Conservation (phyloP, 2,329 filamentous ascomycete genomes). For the Phaeoacremonium minimum region DNA sequence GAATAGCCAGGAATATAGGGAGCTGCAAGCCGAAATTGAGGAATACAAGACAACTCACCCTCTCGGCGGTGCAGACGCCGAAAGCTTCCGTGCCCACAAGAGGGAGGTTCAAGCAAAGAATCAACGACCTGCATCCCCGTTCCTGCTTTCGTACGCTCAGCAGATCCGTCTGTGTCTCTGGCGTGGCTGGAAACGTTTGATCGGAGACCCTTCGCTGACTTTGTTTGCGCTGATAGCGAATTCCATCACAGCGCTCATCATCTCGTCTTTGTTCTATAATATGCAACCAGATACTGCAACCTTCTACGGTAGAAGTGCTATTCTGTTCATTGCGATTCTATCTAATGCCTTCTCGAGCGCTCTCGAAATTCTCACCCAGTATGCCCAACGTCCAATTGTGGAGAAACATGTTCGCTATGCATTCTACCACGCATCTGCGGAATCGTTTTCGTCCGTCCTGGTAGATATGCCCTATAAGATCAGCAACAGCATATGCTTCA, state of each 20-base stretch:
- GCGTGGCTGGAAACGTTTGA: constrained; percentile 61
- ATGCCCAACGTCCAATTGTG: constrained; percentile 1
- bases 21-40: constrained; percentile 1
- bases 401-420: constrained; percentile 1
- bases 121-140: constrained; percentile 51
- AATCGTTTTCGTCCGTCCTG: constrained; percentile 12
- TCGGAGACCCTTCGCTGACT: constrained; percentile 54
- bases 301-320: constrained; percentile 59
- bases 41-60: constrained; percentile 3
- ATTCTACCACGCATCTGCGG: constrained; percentile 20
- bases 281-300: constrained; percentile 52
- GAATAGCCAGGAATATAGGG: neutral
- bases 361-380: neutral
- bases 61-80: neutral
- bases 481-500: constrained; percentile 27
- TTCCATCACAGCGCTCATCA: constrained; percentile 55
- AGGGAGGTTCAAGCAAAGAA: neutral
- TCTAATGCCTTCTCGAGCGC: constrained; percentile 48
- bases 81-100: neutral
- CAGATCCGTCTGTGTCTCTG: constrained; percentile 55
- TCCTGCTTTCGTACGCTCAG: constrained; percentile 57
- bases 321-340: constrained; percentile 60
- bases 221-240: constrained; percentile 23
- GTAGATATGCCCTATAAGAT: constrained; percentile 29
- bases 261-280: constrained; percentile 65